A percentile compares a stretch with the other conserved stretches of the same genome.
These are phyloP conservation scores for Ustilago cynodontis DNA, from an alignment of 1,284 basidiomycete genomes.

Conservation along the genomic window DNA sequence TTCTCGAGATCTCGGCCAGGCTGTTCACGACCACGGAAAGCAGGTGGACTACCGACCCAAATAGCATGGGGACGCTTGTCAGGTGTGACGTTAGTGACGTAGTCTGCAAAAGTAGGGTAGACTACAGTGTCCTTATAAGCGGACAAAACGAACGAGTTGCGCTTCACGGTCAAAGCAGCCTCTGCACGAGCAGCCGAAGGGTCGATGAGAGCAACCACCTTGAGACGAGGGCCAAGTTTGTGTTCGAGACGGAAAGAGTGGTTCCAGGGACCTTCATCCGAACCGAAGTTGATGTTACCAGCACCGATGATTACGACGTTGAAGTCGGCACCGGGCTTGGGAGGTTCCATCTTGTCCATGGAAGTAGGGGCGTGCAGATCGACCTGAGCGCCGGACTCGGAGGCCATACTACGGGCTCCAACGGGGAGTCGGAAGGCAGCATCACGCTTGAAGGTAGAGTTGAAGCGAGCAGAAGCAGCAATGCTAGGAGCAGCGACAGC, in stretches of 20 bases:
- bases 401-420: constrained; percentile 26
- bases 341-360: constrained; percentile 69
- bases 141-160: constrained; percentile 90
- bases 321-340: constrained; percentile 67
- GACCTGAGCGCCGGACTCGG: constrained; percentile 37
- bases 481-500: constrained; percentile 15
- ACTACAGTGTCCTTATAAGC: constrained; percentile 92
- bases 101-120: constrained; percentile 89
- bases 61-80: constrained; percentile 76
- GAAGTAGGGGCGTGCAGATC: constrained; percentile 62
- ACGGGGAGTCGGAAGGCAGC: constrained; percentile 14
- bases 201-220: constrained; percentile 94
- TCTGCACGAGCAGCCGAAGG: constrained; percentile 86
- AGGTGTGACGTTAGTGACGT: constrained; percentile 77
- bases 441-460: constrained; percentile 27
- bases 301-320: constrained; percentile 69
- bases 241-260: constrained; percentile 69
- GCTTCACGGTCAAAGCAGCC: constrained; percentile 86
- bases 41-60: constrained; percentile 91
- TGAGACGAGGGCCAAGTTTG: constrained; percentile 95
- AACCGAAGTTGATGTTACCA: constrained; percentile 67
- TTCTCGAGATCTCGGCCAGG: constrained; percentile 86
- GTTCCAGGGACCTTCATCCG: constrained; percentile 70
- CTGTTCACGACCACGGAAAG: constrained; percentile 77
- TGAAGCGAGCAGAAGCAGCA: constrained; percentile 17